Percentiles rank a stretch among this genome's conserved stretches.
phyloP scores from a whole-genome alignment of 768 basidiomycete genomes.

The Lentinula sp. region DNA sequence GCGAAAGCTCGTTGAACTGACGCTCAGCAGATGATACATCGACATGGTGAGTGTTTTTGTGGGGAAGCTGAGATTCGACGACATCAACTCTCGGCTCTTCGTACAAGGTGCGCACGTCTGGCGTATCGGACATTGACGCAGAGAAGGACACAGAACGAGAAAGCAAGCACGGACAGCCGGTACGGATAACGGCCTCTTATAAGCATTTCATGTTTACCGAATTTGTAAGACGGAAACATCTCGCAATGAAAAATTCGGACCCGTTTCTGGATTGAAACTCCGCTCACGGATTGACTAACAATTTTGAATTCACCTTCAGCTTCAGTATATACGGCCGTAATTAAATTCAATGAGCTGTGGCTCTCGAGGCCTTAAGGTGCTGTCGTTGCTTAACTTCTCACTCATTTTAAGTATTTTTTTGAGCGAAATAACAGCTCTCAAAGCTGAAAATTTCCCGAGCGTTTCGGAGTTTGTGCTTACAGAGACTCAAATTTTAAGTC shows the following conservation, averaged over 20 bases:
- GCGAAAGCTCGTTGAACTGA: conserved; percentile 50
- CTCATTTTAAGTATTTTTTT: neutral
- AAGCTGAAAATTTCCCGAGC: neutral
- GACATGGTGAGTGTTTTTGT: conserved; percentile 25
- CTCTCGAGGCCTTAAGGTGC: neutral
- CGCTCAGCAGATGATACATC: conserved; percentile 45
- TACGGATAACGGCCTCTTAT: neutral
- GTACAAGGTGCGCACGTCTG: conserved; percentile 24
- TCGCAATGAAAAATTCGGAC: neutral
- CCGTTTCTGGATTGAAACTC: neutral
- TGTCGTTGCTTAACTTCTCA: neutral
- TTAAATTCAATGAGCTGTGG: neutral
- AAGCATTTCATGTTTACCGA: neutral
- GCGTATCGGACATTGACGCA: conserved; percentile 22
- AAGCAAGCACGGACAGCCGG: neutral
- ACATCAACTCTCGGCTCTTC: conserved; percentile 12
- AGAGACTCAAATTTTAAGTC: neutral
- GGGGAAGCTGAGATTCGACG: neutral
- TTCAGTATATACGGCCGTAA: neutral
- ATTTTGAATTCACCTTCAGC: neutral
- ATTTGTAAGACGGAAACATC: neutral
- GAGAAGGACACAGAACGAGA: neutral
- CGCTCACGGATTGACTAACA: neutral
- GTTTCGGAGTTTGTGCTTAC: neutral
- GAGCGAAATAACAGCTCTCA: neutral